Evolutionary conservation across 2,329 filamentous ascomycete genomes (phyloP).

Genomic region (Cephalotrichum gorgonifer): DNA sequence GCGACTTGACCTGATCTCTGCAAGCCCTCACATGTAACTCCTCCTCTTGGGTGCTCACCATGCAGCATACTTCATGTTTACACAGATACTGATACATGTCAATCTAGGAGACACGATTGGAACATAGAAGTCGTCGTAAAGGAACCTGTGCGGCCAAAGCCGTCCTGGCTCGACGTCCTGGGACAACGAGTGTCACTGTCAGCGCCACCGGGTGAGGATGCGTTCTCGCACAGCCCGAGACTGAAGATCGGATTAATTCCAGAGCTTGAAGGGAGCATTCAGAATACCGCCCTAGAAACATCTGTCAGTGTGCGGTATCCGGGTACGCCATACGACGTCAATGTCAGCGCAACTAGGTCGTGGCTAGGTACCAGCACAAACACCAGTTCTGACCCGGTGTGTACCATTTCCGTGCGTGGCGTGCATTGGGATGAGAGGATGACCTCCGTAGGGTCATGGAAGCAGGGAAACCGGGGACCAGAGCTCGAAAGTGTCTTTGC

Average conservation of each 20-base stretch:
- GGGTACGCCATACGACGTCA: not conserved
- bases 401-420: not conserved
- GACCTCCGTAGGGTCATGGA: not conserved
- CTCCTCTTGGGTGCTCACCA: not conserved
- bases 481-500: not conserved
- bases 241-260: not conserved
- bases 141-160: not conserved
- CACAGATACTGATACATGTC: not conserved
- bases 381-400: not conserved
- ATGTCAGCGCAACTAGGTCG: not conserved
- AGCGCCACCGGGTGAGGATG: not conserved
- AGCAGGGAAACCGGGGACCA: not conserved
- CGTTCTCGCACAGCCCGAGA: not conserved
- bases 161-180: not conserved
- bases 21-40: not conserved
- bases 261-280: not conserved
- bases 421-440: constrained; percentile 2
- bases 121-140: not conserved
- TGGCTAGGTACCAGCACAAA: constrained; percentile 1
- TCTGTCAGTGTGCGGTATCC: not conserved
- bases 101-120: not conserved
- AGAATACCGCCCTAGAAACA: not conserved
- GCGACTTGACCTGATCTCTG: not conserved
- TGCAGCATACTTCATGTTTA: not conserved
- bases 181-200: not conserved